Conservation (phyloP, 2,329 filamentous ascomycete genomes). For the Didymella lethalis region DNA sequence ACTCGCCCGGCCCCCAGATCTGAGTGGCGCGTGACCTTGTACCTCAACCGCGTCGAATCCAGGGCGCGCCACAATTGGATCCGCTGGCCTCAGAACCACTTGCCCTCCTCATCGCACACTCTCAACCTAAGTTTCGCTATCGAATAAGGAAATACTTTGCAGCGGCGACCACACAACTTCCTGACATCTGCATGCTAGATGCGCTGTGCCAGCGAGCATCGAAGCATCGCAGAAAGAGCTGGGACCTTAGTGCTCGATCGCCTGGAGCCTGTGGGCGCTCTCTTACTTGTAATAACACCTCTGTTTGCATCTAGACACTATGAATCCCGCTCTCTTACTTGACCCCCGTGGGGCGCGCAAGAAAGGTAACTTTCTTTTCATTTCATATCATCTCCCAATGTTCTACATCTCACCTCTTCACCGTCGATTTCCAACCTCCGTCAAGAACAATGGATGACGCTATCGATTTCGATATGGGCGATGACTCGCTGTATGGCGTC, state of each 20-base stretch:
- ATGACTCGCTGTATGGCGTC: slow-evolving; percentile 1
- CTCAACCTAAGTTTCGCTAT: not conserved
- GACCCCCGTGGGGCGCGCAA: slow-evolving; percentile 34
- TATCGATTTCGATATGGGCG: slow-evolving; percentile 14
- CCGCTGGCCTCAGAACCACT: slow-evolving; percentile 1
- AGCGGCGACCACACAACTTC: slow-evolving; percentile 10
- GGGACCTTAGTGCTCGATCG: not conserved
- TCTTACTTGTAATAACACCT: slow-evolving; percentile 23
- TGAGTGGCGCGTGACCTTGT: slow-evolving; percentile 28
- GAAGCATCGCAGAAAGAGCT: slow-evolving; percentile 24
- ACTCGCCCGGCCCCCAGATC: slow-evolving; percentile 27
- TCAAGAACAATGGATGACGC: slow-evolving; percentile 5
- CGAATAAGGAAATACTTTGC: not conserved
- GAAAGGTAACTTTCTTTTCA: slow-evolving; percentile 33
- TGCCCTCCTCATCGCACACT: not conserved
- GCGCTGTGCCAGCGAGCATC: slow-evolving; percentile 24
- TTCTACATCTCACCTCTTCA: not conserved
- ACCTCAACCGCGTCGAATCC: slow-evolving; percentile 13
- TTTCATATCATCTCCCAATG: slow-evolving; percentile 1
- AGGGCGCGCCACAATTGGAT: slow-evolving; percentile 5
- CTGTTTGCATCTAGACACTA: slow-evolving; percentile 22
- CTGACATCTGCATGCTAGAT: slow-evolving; percentile 22
- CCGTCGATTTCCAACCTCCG: not conserved
- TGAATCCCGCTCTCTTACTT: slow-evolving; percentile 41
- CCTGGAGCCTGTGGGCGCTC: slow-evolving; percentile 10